Base-by-base conservation (phyloP, 176 grass and related monocot species). In the Tillandsia leiboldiana region DNA sequence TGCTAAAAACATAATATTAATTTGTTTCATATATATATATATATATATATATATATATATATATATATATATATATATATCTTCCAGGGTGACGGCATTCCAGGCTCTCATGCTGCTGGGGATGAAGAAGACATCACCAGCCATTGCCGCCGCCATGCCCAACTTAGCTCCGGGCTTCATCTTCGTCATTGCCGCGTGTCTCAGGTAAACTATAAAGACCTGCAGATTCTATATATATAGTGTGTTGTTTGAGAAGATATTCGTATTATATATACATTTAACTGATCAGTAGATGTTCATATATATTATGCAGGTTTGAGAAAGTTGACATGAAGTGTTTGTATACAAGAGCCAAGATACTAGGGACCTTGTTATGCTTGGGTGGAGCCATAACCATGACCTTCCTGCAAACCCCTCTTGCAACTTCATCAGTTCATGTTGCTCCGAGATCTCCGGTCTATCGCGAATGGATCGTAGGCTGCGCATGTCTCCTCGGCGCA, bases 141-240 rank as follows among this genome's bases (percentile, higher is more conserved):
- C 84, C 64, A 87, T 96, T 59, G 84, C 84, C 1, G 77, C 84
- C 26, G 76, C 91, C 6, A 87, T 96, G 84, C 91, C 84, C 2
- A 96, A 87, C 81, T 79, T 96, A 10, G 79, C 84, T 2, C 91
- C 87, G 1, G 87, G 80, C 47, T 71, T 96, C 79, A 88, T 96
- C 77, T 96, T 86, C 65, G 23, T 96, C 42, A 42, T 88, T 62
- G 81, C 88, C 42, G 81, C 69, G 4, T 82, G 80, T 71, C 75
- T 91, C 61, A 63, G 91, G 87, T 96, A 57, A 20, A 18, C 23
- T 42, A 42, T 42, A 42, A 42, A 42, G 33, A 42, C 7, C 9
- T 4, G 10, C 10, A 27, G 3, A 12, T 72, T 53, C 26, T 11
- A n/a, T 18, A 12, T 11, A n/a, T 18, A 12, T 22, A 24, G 50